Evolutionary conservation across 108 stramenopile genomes (phyloP).

Genomic region (Nannochloropsis oceanica): DNA sequence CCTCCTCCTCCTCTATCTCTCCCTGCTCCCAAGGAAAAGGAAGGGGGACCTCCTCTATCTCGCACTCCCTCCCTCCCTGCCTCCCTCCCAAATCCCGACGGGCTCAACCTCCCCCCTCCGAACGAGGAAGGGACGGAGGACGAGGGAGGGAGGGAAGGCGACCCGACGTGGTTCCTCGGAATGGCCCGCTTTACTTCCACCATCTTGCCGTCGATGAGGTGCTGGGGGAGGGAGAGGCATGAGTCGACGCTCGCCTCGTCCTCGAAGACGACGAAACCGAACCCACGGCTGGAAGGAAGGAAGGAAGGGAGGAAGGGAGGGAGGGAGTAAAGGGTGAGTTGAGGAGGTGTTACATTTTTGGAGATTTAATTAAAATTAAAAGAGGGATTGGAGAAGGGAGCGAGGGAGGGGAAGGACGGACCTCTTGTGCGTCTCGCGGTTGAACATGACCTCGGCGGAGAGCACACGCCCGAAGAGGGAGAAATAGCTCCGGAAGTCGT

Average conservation of each 20-base stretch:
- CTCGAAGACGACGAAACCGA: conserved; percentile 43
- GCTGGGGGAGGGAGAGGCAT: conserved; percentile 15
- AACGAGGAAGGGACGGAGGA: background rate
- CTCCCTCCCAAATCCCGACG: background rate
- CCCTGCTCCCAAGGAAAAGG: background rate
- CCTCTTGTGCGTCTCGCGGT: conserved; percentile 38
- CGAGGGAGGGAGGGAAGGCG: conserved; percentile 7
- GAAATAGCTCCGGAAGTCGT: conserved; percentile 33
- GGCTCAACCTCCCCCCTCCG: background rate
- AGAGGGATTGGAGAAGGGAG: too few species aligned
- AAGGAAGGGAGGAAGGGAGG: background rate
- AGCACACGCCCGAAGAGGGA: conserved; percentile 33
- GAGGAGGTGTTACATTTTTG: too few species aligned
- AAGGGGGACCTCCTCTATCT: background rate
- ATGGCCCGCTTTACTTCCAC: conserved; percentile 36
- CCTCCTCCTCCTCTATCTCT: background rate
- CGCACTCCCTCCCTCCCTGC: background rate
- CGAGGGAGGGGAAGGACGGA: too few species aligned
- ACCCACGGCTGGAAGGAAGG: conserved; percentile 19
- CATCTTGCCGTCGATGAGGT: conserved; percentile 40
- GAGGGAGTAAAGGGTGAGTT: background rate
- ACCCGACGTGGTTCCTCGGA: conserved; percentile 6
- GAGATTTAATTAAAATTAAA: too few species aligned
- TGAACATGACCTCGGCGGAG: conserved; percentile 42
- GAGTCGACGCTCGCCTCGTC: conserved; percentile 12